Evolutionary conservation across 331 rosid genomes (phyloP).

Genomic region (Stylosanthes scabra): DNA sequence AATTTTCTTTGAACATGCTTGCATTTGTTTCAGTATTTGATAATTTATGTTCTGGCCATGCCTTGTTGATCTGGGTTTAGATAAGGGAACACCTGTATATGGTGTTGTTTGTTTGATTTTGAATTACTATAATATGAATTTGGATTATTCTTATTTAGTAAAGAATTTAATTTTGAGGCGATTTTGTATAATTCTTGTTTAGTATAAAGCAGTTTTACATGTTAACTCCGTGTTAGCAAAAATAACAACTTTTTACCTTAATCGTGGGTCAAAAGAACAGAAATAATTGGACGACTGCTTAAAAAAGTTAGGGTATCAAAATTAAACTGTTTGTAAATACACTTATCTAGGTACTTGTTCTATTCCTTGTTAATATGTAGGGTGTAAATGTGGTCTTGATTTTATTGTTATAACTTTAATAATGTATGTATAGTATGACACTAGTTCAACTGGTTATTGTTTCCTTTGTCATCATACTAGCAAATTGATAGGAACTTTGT

Average conservation of each 20-base stretch:
- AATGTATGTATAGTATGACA: slow-evolving; percentile 20
- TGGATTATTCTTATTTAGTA: not conserved
- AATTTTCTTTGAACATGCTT: not conserved
- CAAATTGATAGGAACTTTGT: too few relatives aligned
- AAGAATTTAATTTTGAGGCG: too few relatives aligned
- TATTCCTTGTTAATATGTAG: slow-evolving; percentile 3
- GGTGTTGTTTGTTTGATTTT: slow-evolving; percentile 5
- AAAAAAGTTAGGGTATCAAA: too few relatives aligned
- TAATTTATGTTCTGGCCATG: not conserved
- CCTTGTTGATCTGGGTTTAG: slow-evolving; percentile 32
- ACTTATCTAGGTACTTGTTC: not conserved
- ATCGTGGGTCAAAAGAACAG: too few relatives aligned
- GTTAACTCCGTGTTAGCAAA: too few relatives aligned
- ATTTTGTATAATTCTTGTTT: too few relatives aligned
- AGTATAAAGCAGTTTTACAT: too few relatives aligned
- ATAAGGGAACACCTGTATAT: not conserved
- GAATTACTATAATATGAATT: not conserved
- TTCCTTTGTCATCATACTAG: not conserved
- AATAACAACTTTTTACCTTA: too few relatives aligned
- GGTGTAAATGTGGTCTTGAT: slow-evolving; percentile 15
- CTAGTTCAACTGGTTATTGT: not conserved
- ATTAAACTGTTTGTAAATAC: too few relatives aligned
- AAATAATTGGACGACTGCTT: too few relatives aligned
- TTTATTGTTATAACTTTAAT: not conserved
- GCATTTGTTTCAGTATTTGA: not conserved